Base-by-base conservation (phyloP, 495 filamentous ascomycete species). In the Trichocladium uniseriatum region DNA sequence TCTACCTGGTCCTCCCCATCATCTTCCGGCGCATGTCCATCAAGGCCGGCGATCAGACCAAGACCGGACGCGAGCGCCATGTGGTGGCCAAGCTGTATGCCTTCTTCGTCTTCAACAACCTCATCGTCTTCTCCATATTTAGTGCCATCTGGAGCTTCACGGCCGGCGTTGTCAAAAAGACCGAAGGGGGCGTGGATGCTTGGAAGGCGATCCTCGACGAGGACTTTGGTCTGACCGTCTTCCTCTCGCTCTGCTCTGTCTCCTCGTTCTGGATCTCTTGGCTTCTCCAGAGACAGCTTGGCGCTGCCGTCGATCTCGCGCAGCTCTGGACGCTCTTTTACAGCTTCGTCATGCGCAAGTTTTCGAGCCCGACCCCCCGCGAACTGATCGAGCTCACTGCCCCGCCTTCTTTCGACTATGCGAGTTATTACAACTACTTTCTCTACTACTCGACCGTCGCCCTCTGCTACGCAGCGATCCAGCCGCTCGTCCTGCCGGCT, bases 91-190 rank as follows among this genome's bases (percentile, higher is more conserved):
- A 94, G 61, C 76, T 99, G 2, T 99, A 95, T 64, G 75, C 87
- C 13, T 99, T 99, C 69, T 97, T 97, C 69, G 80, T 97, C 39
- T 87, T 99, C 77, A 99, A 99, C 73, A 96, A 97, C 62, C 69
- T 97, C 39, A 67, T 97, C 57, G 81, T 97, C 49, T 96, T 96
- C 69, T 94, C 89, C 16, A 68, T 95, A 15, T 99, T 99, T 67
- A 72, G 75, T 57, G 81, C 84, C 13, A 66, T 87, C 9, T 95
- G 86, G 83, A 73, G 67, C 2, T 87, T 87, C 56, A 69, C 87
- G 13, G 59, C 80, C 0, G 73, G 69, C 7, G 81, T 92, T 45
- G 71, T 94, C 48, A 45, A 70, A 19, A 61, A 74, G 15, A 74
- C 78, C 0, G 32, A 43, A 2, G 68, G 72, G 0, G 67, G 78